Evolutionary conservation across 2,329 filamentous ascomycete species (phyloP), one percentile per base, ranked within the genome.

Genomic region (Cladosporium cucumerinum): DNA sequence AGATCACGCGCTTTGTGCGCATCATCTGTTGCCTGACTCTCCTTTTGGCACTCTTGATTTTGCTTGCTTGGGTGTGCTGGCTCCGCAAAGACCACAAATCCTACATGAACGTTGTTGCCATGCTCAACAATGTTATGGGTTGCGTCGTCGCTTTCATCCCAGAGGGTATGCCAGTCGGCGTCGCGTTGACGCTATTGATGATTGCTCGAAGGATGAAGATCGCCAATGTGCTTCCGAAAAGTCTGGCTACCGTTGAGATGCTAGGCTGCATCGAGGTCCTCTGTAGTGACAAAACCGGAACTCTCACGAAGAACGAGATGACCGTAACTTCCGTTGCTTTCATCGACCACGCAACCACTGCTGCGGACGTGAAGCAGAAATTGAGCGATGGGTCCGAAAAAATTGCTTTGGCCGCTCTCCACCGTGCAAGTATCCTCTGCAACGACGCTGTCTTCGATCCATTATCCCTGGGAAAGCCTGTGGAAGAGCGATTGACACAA

Each of bases 101-200:
- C 0, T 81, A 75, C 72, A 79, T 82, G 73, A 77, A 74, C 32
- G 78, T 81, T 7, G 78, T 79, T 23, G 75, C 74, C 0, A 81
- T 81, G 76, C 72, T 82, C 1, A 79, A 80, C 72, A 78, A 81
- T n/a, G 78, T 79, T 61, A 81, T 82, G 76, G 78, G 78, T 18
- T 80, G 66, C 23, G 72, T 72, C 3, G 72, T 73, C 2, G 71
- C 71, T 10, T 73, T 73, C 57, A 72, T 74, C 28, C 72, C 72
- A 5, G 72, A 74, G 57, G 72, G 72, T 34, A 71, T 74, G 69
- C 72, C 72, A 1, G 67, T 74, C 34, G 72, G 61, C 16, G 72
- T 74, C 12, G 67, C 72, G 3, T 48, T 72, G 21, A 81, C 78
- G 0, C 72, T 81, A 0, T 78, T 80, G 77, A 77, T 81, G 74